Base-by-base conservation (phyloP, 768 basidiomycete genomes). In the Pulveroboletus frians region DNA sequence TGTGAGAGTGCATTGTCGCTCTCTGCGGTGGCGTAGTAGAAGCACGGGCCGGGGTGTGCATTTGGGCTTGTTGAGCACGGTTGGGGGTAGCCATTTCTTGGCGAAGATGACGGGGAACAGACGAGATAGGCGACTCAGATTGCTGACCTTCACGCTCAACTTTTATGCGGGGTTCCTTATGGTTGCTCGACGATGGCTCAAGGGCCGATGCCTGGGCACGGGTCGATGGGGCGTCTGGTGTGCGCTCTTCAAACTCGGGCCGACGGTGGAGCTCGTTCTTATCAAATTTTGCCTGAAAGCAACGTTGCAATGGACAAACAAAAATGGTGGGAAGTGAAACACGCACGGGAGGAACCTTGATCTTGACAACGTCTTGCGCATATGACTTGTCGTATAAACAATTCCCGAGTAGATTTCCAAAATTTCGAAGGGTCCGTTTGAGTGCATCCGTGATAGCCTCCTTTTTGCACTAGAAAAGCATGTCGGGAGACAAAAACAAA, bases 331-430 rank as follows among this genome's bases (percentile, higher is more conserved):
- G 5, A 36, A 6, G 30, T 17, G 27, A 9, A 17, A 36, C 42
- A 78, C 86, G 50, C 59, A 95, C 93, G 4, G 82, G 81, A 27
- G 79, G 78, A 1, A 90, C 82, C 64, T 91, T 95, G 55, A 98
- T 85, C 70, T 94, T 95, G 35, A 79, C 71, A 9, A 99, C 75
- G 62, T 94, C 88, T 41, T 85, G 78, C 0, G 88, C 78, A 66
- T 92, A 97, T 6, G 77, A 67, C 70, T 95, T 96, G 71, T 98
- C 96, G 60, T 98, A 98, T n/a, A 98, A 69, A 68, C 96, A 99
- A 60, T 96, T 95, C 1, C 96, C 96, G 14, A 98, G 75, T 3
- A 98, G 72, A 64, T 94, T 96, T 35, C 96, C 96, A 63, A 98
- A 99, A 55, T 83, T 91, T 21, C 92, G 77, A 9, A 99, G 75